Evolutionary conservation across 2,329 filamentous ascomycete genomes (phyloP).

Genomic region (Hypocreales sp.): DNA sequence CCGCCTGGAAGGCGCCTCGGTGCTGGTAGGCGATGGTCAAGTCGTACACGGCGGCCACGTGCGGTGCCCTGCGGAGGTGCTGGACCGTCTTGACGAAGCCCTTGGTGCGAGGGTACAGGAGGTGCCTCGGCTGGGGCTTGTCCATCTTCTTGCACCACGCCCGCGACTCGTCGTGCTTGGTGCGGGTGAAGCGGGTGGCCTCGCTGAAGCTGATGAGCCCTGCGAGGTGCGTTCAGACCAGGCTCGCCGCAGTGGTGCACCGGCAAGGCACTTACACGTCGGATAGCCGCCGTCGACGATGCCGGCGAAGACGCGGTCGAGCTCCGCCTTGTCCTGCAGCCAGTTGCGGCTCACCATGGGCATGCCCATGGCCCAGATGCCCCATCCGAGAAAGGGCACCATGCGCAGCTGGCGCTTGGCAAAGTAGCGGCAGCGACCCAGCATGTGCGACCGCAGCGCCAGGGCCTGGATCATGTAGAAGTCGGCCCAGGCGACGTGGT

Average conservation of each 20-base stretch:
- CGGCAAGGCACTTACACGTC: conserved; percentile 30
- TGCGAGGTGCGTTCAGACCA: conserved; percentile 10
- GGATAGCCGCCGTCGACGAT: conserved; percentile 36
- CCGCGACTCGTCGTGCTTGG: conserved; percentile 34
- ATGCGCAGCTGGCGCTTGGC: conserved; percentile 42
- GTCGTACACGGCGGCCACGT: conserved; percentile 39
- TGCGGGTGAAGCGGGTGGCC: conserved; percentile 40
- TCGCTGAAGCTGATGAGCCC: conserved; percentile 52
- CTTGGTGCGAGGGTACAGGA: conserved; percentile 44
- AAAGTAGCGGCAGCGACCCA: conserved; percentile 46
- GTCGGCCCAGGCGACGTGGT: conserved; percentile 46
- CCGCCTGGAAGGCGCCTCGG: conserved; percentile 24
- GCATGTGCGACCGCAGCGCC: conserved; percentile 37
- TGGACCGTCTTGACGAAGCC: conserved; percentile 45
- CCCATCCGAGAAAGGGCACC: conserved; percentile 48
- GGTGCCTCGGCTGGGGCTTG: conserved; percentile 36
- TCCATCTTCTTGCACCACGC: conserved; percentile 34
- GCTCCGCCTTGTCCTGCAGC: conserved; percentile 37
- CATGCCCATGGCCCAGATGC: conserved; percentile 49
- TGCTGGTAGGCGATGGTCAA: conserved; percentile 37
- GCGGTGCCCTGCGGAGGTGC: conserved; percentile 32
- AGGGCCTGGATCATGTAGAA: conserved; percentile 50
- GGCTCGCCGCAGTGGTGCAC: not conserved
- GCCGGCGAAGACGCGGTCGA: conserved; percentile 40
- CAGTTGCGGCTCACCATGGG: conserved; percentile 45